Base-by-base conservation (phyloP, 345 rosid species). In the Sapria himalayana region DNA sequence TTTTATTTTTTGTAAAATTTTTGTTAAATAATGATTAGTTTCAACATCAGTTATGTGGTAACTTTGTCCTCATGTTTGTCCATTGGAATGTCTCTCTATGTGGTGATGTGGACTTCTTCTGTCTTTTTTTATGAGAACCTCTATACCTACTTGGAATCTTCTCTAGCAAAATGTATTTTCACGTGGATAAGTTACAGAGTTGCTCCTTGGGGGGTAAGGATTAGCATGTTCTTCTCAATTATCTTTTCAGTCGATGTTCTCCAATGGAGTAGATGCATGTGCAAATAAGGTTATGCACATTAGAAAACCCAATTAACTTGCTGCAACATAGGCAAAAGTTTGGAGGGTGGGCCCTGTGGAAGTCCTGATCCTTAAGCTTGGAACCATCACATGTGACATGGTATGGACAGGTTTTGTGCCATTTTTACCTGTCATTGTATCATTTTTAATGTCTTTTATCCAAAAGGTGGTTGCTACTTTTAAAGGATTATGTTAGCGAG, bases 71-170 rank as follows among this genome's bases (percentile, higher is more conserved):
- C 5, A 46, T 43, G 42, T 41, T 22, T 23, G 27, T 23, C 45
- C 55, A 19, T 43, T 46, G 37, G 45, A 49, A 46, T 51, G 55
- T 60, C 49, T 41, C 43, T 46, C 51, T 48, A 37, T 58, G 38
- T 43, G 49, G 33, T 58, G 39, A 41, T 41, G 59, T 49, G 55
- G 60, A 48, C 51, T 35, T 43, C 2, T 43, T 35, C 45, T 56
- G 55, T 68, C 65, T 48, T 54, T 41, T 44, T 43, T 65, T 44
- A 24, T 41, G 55, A 53, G 45, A 47, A 34, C 43, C 55, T 48
- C 41, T 46, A 19, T 44, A 27, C 43, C 25, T 31, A 29, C 9
- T 39, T 43, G 55, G 55, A 47, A 55, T 50, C 57, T 50, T 48
- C 46, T 53, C 41, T 50, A 10, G 7, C 32, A 25, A 38, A 33